Base-by-base conservation (phyloP, 1,284 basidiomycete genomes). In the Schizopora paradoxa region DNA sequence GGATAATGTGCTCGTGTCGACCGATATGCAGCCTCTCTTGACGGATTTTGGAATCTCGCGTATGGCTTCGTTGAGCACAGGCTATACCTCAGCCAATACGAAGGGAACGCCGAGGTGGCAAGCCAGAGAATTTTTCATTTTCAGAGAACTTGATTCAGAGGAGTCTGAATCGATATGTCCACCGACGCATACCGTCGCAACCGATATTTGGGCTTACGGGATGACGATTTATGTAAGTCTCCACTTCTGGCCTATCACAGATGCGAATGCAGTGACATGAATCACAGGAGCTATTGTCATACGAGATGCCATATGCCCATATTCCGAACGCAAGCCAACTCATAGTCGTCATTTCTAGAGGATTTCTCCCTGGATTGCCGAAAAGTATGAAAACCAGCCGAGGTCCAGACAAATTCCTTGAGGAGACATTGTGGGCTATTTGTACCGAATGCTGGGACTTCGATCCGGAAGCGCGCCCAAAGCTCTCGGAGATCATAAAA, bases 121-220 rank as follows among this genome's bases (percentile, higher is more conserved):
- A 21, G 39, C 46, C 23, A n/a, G n/a, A n/a, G n/a, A n/a, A n/a
- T n/a, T n/a, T n/a, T n/a, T n/a, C n/a, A n/a, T n/a, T n/a, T n/a
- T n/a, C n/a, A n/a, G n/a, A n/a, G n/a, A n/a, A n/a, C n/a, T n/a
- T n/a, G n/a, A n/a, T n/a, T n/a, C n/a, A n/a, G n/a, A n/a, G n/a
- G n/a, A n/a, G n/a, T 31, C 16, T 14, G 46, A 47, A 16, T 27
- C 43, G 4, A 4, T 42, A 5, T 22, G 26, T 25, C 27, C 26
- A 22, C 33, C 33, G 8, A n/a, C 22, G 2, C 32, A 42, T 36
- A 35, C 46, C 6, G 34, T 36, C 23, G 18, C 35, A 33, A 22
- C 40, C n/a, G 46, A 47, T 18, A 41, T 47, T 2, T 47, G 46
- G 46, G 39, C 46, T 16, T 47, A 42, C 40, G 39, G 40, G 8